Base-by-base conservation (phyloP, 306 rosid species). In the Oxytropis ochrocephala region DNA sequence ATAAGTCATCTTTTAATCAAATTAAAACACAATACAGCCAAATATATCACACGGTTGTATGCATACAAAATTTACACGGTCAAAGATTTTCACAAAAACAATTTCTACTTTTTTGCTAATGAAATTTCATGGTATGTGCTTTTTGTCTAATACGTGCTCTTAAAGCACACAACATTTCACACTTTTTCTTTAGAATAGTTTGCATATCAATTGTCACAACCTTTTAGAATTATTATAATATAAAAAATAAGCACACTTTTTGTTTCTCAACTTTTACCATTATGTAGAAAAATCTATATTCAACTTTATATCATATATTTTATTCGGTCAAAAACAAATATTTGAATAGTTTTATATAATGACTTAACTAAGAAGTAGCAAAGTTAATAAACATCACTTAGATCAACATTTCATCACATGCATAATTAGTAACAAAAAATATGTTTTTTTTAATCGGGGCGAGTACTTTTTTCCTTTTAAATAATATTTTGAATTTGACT, bases 31-130 rank as follows among this genome's bases (percentile, higher is more conserved):
- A 75, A 21, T 8, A 4, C 53, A 8, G 5, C 35, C 57, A 43
- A 46, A 46, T 32, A 33, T 35, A 4, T 33, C 4, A 11, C 11
- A 32, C 21, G 24, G 29, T 24, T 24, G 29, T 7, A 24, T 70
- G 71, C 70, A 59, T 53, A 13, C 70, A 69, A 49, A 79, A 39
- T 60, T 74, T 67, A 70, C 51, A 65, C 29, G n/a, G 52, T 57
- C 64, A 11, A 13, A 47, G 53, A 42, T 32, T 41, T 36, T 56
- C 32, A 13, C 49, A 19, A 68, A 41, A n/a, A n/a, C 14, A 41
- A n/a, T n/a, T n/a, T 43, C 71, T 51, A 33, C 38, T 11, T 8
- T 60, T 43, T 58, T 21, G 11, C 35, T 32, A 18, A 33, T 61
- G 19, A 43, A 70, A 43, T 41, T 64, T 61, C 69, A 64, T 57